Conservation (phyloP, 169 alveolate genomes). For the Cyclospora cayetanensis region DNA sequence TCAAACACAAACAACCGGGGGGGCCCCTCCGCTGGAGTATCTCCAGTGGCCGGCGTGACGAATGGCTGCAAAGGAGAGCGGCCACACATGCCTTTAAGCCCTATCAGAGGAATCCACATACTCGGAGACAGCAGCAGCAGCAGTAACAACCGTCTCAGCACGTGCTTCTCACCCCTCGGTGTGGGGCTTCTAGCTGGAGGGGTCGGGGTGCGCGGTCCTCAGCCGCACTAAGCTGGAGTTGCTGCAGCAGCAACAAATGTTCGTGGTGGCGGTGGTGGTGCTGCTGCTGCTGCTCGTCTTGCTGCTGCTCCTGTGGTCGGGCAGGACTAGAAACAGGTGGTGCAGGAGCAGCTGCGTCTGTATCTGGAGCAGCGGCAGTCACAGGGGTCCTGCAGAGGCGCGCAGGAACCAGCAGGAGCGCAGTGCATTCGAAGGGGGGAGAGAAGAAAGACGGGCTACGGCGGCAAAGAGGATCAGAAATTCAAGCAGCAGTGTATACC, state of each 20-base stretch:
- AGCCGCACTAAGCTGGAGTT: background rate
- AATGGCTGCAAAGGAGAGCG: slow-evolving; percentile 11
- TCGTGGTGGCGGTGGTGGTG: background rate
- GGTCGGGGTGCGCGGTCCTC: too few species aligned
- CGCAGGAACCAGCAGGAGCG: slow-evolving; percentile 1
- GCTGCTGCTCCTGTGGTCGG: background rate
- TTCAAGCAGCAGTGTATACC: background rate
- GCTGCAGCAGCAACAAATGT: slow-evolving; percentile 34
- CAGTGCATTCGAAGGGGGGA: background rate
- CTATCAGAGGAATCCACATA: background rate
- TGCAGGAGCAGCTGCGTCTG: slow-evolving; percentile 13
- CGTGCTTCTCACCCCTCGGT: background rate
- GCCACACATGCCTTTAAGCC: background rate
- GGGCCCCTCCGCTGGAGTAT: slow-evolving; percentile 19
- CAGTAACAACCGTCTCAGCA: background rate
- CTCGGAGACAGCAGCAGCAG: slow-evolving; percentile 9
- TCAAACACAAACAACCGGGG: background rate
- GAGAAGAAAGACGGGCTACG: background rate
- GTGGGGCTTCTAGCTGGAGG: too few species aligned
- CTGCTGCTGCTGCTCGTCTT: background rate
- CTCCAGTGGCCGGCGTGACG: background rate
- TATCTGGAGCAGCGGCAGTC: background rate
- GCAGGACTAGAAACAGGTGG: slow-evolving; percentile 14
- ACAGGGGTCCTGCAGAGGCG: background rate
- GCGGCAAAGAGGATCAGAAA: background rate